Conservation (phyloP, 225 moss, liverwort and hornwort genomes). For the Bryum argenteum region DNA sequence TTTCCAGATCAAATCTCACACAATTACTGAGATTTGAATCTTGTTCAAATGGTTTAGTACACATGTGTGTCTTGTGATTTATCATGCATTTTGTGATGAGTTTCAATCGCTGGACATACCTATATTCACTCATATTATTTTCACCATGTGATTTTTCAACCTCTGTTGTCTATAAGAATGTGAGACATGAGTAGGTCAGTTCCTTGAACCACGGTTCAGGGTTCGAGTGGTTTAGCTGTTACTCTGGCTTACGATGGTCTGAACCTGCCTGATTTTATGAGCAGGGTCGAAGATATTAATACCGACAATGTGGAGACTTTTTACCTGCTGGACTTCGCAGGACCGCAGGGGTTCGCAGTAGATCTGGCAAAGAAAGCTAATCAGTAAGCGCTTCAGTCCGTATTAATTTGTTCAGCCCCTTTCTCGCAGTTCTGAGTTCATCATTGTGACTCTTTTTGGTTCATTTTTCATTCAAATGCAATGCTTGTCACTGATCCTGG, state of each 20-base stretch:
- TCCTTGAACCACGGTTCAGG: neutral
- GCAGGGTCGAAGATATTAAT: constrained; percentile 68
- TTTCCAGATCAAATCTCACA: no score
- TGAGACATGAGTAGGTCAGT: neutral
- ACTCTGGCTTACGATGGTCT: neutral
- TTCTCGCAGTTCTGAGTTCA: neutral
- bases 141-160: neutral
- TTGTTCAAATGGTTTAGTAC: no score
- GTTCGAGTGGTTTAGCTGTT: constrained; percentile 25
- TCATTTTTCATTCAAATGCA: neutral
- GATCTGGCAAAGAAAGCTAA: constrained; percentile 72
- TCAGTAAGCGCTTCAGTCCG: constrained; percentile 50
- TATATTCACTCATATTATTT: no score
- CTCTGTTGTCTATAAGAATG: constrained; percentile 3
- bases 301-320: constrained; percentile 72
- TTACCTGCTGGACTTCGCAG: constrained; percentile 82
- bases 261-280: constrained; percentile 19
- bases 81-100: no score
- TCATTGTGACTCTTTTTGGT: neutral
- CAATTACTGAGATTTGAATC: no score
- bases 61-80: no score
- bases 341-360: constrained; percentile 69
- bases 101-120: no score
- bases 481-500: neutral
- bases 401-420: neutral